Conservation (phyloP, 2,329 filamentous ascomycete species). For the Didymella arachidicola region DNA sequence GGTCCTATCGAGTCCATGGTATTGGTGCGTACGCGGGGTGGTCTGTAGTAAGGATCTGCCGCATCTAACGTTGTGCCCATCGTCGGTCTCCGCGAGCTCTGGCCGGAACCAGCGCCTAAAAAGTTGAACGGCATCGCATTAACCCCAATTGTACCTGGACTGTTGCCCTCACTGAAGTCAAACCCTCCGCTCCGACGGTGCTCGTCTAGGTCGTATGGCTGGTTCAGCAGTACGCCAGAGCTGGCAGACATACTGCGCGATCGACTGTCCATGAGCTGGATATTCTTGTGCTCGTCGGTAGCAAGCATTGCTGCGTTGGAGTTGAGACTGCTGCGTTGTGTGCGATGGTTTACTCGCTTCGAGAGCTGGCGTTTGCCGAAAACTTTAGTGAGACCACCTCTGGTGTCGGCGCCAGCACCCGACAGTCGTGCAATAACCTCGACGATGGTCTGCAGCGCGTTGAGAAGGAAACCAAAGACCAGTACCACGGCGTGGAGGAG, state of each 20-base stretch:
- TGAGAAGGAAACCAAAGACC: slow-evolving; percentile 91
- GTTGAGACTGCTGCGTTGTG: slow-evolving; percentile 79
- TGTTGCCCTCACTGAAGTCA: slow-evolving; percentile 63
- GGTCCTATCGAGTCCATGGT: slow-evolving; percentile 64
- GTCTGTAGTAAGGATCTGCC: slow-evolving; percentile 85
- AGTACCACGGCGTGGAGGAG: slow-evolving; percentile 84
- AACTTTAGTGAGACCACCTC: slow-evolving; percentile 83
- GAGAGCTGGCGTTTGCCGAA: slow-evolving; percentile 92
- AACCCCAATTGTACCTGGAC: slow-evolving; percentile 74
- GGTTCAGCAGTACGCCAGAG: slow-evolving; percentile 67
- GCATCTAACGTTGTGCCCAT: slow-evolving; percentile 46
- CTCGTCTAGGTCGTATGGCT: slow-evolving; percentile 52
- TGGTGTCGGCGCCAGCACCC: slow-evolving; percentile 78
- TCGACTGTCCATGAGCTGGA: slow-evolving; percentile 61
- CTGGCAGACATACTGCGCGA: slow-evolving; percentile 68
- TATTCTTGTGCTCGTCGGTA: slow-evolving; percentile 70
- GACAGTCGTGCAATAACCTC: slow-evolving; percentile 85
- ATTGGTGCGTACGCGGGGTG: slow-evolving; percentile 72
- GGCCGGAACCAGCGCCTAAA: slow-evolving; percentile 58
- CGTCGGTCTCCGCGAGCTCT: slow-evolving; percentile 52
- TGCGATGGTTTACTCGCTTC: slow-evolving; percentile 70
- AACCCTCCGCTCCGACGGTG: slow-evolving; percentile 60
- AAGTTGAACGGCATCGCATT: slow-evolving; percentile 77
- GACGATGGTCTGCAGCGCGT: slow-evolving; percentile 86
- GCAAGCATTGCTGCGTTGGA: slow-evolving; percentile 84